A percentile compares a stretch with the other conserved stretches of the same genome.
Conservation (phyloP, 2,329 filamentous ascomycete genomes). For the Colletotrichum liriopes region DNA sequence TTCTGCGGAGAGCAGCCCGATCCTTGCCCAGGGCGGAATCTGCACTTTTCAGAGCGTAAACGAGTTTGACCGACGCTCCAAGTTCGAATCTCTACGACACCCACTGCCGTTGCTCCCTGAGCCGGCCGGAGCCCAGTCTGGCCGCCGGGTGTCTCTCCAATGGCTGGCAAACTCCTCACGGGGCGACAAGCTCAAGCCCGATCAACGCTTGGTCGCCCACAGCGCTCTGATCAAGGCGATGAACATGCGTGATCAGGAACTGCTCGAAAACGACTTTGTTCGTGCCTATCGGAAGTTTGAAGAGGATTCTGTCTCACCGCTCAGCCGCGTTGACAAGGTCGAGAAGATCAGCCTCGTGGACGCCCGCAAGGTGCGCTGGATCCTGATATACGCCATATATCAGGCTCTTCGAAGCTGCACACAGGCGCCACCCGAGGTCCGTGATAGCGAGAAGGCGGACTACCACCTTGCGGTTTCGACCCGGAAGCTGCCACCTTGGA, state of each 20-base stretch:
- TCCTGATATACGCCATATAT: slow-evolving; percentile 80
- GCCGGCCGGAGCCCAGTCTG: slow-evolving; percentile 47
- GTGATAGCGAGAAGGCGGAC: slow-evolving; percentile 66
- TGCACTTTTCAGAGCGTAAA: slow-evolving; percentile 79
- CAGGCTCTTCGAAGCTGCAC: slow-evolving; percentile 80
- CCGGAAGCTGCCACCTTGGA: slow-evolving; percentile 63
- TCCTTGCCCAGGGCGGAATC: slow-evolving; percentile 75
- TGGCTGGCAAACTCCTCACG: slow-evolving; percentile 56
- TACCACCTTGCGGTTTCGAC: slow-evolving; percentile 70
- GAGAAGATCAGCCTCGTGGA: slow-evolving; percentile 75
- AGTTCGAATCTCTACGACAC: slow-evolving; percentile 73
- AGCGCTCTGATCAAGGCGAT: slow-evolving; percentile 68
- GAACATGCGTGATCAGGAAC: slow-evolving; percentile 57
- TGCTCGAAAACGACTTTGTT: slow-evolving; percentile 71
- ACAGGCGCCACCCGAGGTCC: slow-evolving; percentile 73
- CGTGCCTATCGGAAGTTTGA: slow-evolving; percentile 81
- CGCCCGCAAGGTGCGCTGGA: slow-evolving; percentile 84
- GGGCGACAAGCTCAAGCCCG: slow-evolving; percentile 60
- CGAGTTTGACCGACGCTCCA: slow-evolving; percentile 75
- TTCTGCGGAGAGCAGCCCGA: slow-evolving; percentile 64
- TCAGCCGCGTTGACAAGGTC: slow-evolving; percentile 68
- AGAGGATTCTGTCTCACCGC: slow-evolving; percentile 66
- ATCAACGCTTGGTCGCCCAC: slow-evolving; percentile 65
- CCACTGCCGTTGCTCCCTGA: slow-evolving; percentile 78
- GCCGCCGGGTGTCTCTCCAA: slow-evolving; percentile 52